These are phyloP conservation scores for Drechslerella coelobrocha DNA, from an alignment of 2,329 filamentous ascomycete species.

Conservation along the genomic window DNA sequence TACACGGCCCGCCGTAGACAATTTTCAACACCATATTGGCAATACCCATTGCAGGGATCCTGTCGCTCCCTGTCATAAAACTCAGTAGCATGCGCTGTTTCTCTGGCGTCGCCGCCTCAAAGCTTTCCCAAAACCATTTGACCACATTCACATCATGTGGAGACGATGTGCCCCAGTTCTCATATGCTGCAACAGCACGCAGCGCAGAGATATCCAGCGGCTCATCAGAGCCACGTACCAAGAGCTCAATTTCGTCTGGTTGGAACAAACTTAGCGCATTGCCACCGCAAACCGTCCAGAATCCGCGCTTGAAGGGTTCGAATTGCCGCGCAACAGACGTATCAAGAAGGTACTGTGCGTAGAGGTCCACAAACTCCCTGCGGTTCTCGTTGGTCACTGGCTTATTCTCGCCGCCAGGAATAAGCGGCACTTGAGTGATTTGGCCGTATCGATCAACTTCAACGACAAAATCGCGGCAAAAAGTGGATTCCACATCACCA, in stretches of 20 bases:
- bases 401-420: slow-evolving; percentile 73
- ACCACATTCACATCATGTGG: slow-evolving; percentile 67
- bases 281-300: slow-evolving; percentile 88
- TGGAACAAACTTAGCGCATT: slow-evolving; percentile 83
- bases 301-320: slow-evolving; percentile 90
- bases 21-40: slow-evolving; percentile 79
- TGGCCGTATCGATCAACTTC: slow-evolving; percentile 79
- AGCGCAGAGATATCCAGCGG: slow-evolving; percentile 78
- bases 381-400: slow-evolving; percentile 84
- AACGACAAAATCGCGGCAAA: slow-evolving; percentile 81
- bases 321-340: slow-evolving; percentile 80
- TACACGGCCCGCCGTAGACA: slow-evolving; percentile 68
- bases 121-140: slow-evolving; percentile 87
- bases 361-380: slow-evolving; percentile 84
- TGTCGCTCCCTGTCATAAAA: slow-evolving; percentile 89
- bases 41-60: slow-evolving; percentile 86
- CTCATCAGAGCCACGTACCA: slow-evolving; percentile 85
- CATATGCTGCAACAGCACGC: slow-evolving; percentile 78
- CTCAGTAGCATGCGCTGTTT: slow-evolving; percentile 80
- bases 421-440: slow-evolving; percentile 71
- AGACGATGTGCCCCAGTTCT: slow-evolving; percentile 70
- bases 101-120: slow-evolving; percentile 68
- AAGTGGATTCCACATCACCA: slow-evolving; percentile 79
- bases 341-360: slow-evolving; percentile 81
- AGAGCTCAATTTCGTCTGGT: slow-evolving; percentile 87